Base-by-base conservation (phyloP, 768 basidiomycete genomes). In the Suillus luteus region DNA sequence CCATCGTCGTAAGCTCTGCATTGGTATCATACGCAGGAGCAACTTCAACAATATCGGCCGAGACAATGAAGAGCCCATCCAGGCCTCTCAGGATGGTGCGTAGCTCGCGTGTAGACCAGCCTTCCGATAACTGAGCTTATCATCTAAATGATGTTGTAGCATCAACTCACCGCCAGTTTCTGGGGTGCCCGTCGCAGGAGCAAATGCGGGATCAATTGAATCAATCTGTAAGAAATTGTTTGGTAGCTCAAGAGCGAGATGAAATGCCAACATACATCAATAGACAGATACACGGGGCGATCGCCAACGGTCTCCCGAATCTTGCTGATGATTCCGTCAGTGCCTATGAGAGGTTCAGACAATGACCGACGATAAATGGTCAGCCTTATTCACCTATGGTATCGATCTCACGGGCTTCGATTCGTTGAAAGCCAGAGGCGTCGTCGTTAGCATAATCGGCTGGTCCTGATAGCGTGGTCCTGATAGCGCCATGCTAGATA, bases 341-440 rank as follows among this genome's bases (percentile, higher is more conserved):
- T 86, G 3, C 89, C 89, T 90, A 68, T 9, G 14, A 27, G 24
- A 51, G 15, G 46, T n/a, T 65, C 19, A 60, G 58, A 62, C 52
- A 44, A 51, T 38, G 27, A 19, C 22, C 22, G 8, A 24, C 41
- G 44, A 38, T 31, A 38, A 24, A 12, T 51, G 43, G 22, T 19
- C 27, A 60, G 51, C 41, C 33, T 27, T 43, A 59, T 75, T 71
- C 75, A 82, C 93, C 93, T 49, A 92, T 82, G 5, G 85, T 88
- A 69, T 95, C 93, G 62, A 95, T 91, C 70, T 94, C 93, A 31
- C 90, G 86, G 0, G 93, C 91, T 68, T 92, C 89, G 65, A 95
- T 91, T 48, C 92, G 80, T 67, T 91, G 83, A 75, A 95, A 95
- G 1, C 93, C 93, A 14, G 88, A 86, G 1, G 79, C 82, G 65